Evolutionary conservation across 176 grass and related monocot species (phyloP), one percentile per base, ranked within the genome.

Genomic region (Cenchrus americanus): DNA sequence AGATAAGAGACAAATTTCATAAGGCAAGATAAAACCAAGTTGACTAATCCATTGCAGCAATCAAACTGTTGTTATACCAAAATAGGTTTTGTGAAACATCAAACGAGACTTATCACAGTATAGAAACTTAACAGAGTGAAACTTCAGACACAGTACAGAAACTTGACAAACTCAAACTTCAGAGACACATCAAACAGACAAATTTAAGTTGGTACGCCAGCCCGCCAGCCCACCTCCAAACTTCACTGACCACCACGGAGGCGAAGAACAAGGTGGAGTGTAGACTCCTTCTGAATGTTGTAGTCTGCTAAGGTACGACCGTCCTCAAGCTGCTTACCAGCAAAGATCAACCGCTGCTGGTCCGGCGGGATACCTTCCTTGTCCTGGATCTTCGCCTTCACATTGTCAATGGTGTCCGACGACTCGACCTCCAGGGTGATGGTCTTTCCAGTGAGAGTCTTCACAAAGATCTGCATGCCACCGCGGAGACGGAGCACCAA

Each of bases 341-440:
- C 91, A 26, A 92, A 92, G 80, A 92, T 92, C 2, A 92, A 76
- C 0, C 88, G 80, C 76, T 93, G 91, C 91, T 93, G 91, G 84
- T 93, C 91, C 13, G 91, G 91, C 0, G 87, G 91, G 52, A 92
- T 92, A 12, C 90, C 90, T 61, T 92, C 86, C 86, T 92, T 92
- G 73, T 92, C 86, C 67, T 92, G 90, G 22, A 92, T 92, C 79
- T 92, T 92, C 9, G 83, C 79, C 68, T 92, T 92, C 13, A 92
- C 79, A 17, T 88, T 92, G 86, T 92, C 90, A 23, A 92, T 92
- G 73, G 83, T 92, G 68, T 92, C 90, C 0, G 90, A 92, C 3
- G 82, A 81, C 91, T 97, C 94, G 7, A 93, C 94, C 79, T 97
- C 94, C 57, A 97, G 68, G 21, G 83, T 96, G 91, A 97, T 97